A percentile compares a stretch with the other conserved stretches of the same genome.
phyloP scores from a whole-genome alignment of 2,329 filamentous ascomycete species.

The Cladophialophora immunda region DNA sequence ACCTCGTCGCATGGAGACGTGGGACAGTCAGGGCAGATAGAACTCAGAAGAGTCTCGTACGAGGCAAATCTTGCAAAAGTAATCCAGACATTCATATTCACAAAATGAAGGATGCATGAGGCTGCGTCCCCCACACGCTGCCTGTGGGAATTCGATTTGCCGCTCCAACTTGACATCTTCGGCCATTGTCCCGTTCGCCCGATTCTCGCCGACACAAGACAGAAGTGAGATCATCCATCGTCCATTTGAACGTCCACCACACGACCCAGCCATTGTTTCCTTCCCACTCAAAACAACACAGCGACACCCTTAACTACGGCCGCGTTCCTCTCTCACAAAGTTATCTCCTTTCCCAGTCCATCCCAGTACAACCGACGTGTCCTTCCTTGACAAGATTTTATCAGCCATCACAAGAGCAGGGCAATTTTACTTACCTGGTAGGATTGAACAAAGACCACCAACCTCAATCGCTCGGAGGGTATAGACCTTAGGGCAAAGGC shows the following conservation, averaged over 20 bases:
- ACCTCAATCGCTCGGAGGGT: background rate
- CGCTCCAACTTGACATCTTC: background rate
- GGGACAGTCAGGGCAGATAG: background rate
- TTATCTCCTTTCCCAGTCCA: background rate
- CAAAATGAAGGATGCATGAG: background rate
- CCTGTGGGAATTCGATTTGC: conserved; percentile 1
- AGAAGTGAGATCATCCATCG: background rate
- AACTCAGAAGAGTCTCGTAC: background rate
- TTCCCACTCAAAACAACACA: background rate
- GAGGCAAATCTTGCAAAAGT: background rate
- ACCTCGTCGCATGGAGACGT: background rate
- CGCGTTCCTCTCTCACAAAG: background rate
- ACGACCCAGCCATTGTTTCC: background rate
- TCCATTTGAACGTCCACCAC: background rate
- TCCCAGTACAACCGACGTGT: background rate
- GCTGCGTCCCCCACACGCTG: background rate
- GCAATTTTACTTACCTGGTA: no score
- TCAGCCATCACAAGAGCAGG: no score
- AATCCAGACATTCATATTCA: background rate
- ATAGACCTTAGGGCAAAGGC: background rate
- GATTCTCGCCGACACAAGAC: background rate
- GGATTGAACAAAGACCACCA: no score
- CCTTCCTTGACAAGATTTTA: background rate
- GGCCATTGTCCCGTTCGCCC: conserved; percentile 16
- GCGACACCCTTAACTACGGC: background rate